These are phyloP conservation scores for Oidium heveae DNA, from an alignment of 2,329 filamentous ascomycete species.

Conservation along the genomic window DNA sequence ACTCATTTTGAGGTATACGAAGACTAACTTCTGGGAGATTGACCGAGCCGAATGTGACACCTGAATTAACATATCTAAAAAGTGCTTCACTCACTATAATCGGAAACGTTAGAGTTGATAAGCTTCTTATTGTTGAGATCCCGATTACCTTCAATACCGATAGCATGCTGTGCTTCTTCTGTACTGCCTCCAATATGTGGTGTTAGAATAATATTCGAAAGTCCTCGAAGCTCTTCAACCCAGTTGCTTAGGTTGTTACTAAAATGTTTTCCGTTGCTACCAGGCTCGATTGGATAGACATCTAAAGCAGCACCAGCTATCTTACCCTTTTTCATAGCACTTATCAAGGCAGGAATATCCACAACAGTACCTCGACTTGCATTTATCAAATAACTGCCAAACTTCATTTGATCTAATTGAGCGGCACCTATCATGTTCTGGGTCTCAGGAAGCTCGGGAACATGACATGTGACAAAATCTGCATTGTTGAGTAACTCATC, in stretches of 20 bases:
- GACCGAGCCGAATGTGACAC: constrained; percentile 71
- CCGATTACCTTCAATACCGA: constrained; percentile 54
- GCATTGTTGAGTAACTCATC: constrained; percentile 51
- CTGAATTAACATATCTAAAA: constrained; percentile 88
- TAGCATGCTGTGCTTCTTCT: constrained; percentile 89
- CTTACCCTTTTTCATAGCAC: constrained; percentile 64
- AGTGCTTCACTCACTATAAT: constrained; percentile 51
- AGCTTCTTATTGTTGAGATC: constrained; percentile 1
- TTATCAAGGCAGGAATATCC: constrained; percentile 75
- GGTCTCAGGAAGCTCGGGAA: constrained; percentile 81
- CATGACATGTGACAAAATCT: constrained; percentile 87
- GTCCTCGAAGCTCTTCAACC: constrained; percentile 57
- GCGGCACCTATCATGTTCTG: constrained; percentile 66
- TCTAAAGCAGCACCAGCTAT: constrained; percentile 87
- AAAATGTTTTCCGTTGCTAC: constrained; percentile 88
- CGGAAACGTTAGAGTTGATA: not conserved
- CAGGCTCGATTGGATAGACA: constrained; percentile 84
- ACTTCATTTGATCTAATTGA: constrained; percentile 74
- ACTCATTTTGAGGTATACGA: constrained; percentile 69
- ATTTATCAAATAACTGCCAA: constrained; percentile 84
- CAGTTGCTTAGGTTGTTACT: constrained; percentile 59
- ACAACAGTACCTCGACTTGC: constrained; percentile 84
- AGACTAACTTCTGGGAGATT: constrained; percentile 91
- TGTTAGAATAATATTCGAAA: constrained; percentile 86
- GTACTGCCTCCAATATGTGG: constrained; percentile 96